Base-by-base conservation (phyloP, 2,329 filamentous ascomycete species). In the Remersonia thermophila region DNA sequence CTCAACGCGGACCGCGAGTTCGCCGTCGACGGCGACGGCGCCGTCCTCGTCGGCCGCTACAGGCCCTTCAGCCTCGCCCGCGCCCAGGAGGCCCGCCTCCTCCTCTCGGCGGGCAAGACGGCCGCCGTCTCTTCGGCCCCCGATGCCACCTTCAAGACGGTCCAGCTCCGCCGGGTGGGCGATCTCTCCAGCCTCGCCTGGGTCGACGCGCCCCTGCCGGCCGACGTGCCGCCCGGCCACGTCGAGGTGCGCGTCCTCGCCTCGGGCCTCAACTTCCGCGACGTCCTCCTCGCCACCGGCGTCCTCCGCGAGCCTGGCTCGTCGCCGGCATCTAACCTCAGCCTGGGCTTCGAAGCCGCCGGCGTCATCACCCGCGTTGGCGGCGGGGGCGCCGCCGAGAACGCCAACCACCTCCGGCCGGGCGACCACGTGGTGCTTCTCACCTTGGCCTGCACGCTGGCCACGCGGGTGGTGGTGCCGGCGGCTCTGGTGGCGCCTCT, bases 401-500 rank as follows among this genome's bases (percentile, higher is more conserved):
- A 23, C 20, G 9, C 20, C 20, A 6, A 5, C 5, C 20, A 7
- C 7, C 15, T 37, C 20, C 23, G 11, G 3, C 20, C 30, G 7
- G 35, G 35, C 35, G 30, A 37, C 30, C 29, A 30, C 11, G 35
- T 32, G 4, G 13, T 37, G 6, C 23, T 37, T 4, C n/a, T 37
- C 29, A 27, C 35, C 3, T 16, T 20, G 4, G 9, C n/a, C 10
- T 15, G 29, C 29, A 27, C 35, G 12, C 35, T 37, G 4, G 23
- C 35, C 12, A 37, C 35, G 5, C 8, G 10, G n/a, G 14, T 32
- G 2, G 13, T 27, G 20, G 25, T 37, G 1, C 29, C 29, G 7
- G 12, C 29, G 1, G 6, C 29, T 3, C 30, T 26, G 2, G 30
- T 32, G 20, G 23, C 27, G 25, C 16, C 55, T 59, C 16, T 48